Conservation (phyloP, 2,329 filamentous ascomycete species). For the Cordyceps fumosorosea region DNA sequence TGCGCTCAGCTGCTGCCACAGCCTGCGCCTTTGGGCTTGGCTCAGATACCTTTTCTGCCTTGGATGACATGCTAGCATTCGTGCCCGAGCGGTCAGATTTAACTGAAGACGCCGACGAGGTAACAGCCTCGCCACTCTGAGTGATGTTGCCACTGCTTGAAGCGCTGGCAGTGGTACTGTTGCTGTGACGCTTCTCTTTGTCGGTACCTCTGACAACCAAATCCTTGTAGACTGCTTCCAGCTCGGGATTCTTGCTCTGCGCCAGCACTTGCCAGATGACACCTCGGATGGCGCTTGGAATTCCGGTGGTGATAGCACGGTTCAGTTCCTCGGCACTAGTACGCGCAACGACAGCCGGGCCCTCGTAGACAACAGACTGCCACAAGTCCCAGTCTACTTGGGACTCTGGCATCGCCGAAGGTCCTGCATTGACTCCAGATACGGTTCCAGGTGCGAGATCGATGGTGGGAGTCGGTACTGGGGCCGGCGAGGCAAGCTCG, state of each 20-base stretch:
- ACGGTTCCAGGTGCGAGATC: slow-evolving; percentile 78
- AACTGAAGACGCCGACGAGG: slow-evolving; percentile 78
- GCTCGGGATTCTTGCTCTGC: slow-evolving; percentile 86
- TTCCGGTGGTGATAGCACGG: slow-evolving; percentile 83
- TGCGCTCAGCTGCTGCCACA: slow-evolving; percentile 57
- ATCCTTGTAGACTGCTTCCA: slow-evolving; percentile 82
- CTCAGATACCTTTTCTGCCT: slow-evolving; percentile 56
- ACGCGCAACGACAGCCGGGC: slow-evolving; percentile 77
- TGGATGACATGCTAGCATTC: slow-evolving; percentile 50
- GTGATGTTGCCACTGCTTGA: slow-evolving; percentile 49
- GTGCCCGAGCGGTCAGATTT: slow-evolving; percentile 68
- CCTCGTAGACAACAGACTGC: slow-evolving; percentile 94
- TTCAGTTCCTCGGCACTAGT: slow-evolving; percentile 88
- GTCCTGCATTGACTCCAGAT: slow-evolving; percentile 70
- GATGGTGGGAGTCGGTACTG: slow-evolving; percentile 57
- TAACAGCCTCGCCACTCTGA: slow-evolving; percentile 56
- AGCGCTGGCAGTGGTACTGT: slow-evolving; percentile 44
- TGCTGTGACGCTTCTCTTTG: slow-evolving; percentile 61
- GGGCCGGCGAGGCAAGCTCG: slow-evolving; percentile 28
- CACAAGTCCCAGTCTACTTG: slow-evolving; percentile 98
- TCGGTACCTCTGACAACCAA: slow-evolving; percentile 74
- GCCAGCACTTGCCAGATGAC: slow-evolving; percentile 98
- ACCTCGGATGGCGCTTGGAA: slow-evolving; percentile 91
- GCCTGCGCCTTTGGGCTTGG: slow-evolving; percentile 59
- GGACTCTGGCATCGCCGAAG: slow-evolving; percentile 60